phyloP scores from a whole-genome alignment of 306 rosid genomes.

The Malus asiatica region DNA sequence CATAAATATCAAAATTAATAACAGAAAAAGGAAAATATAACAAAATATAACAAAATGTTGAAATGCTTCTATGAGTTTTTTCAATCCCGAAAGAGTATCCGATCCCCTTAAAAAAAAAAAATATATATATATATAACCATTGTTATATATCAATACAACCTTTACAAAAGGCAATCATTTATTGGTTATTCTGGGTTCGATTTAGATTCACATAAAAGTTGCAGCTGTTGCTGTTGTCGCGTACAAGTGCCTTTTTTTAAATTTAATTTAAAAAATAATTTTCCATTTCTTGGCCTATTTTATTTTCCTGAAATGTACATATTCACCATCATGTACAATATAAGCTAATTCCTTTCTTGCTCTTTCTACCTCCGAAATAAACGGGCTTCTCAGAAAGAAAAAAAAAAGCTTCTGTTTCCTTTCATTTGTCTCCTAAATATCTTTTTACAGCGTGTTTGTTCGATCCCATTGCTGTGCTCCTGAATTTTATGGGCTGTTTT shows the following conservation, averaged over 20 bases:
- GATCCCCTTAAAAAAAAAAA: too few relatives aligned
- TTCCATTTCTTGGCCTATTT: constrained; percentile 11
- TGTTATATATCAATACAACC: constrained; percentile 22
- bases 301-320: neutral
- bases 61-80: too few relatives aligned
- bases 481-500: constrained; percentile 19
- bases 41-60: too few relatives aligned
- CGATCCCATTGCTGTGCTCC: constrained; percentile 19
- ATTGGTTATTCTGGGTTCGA: constrained; percentile 13
- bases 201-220: constrained; percentile 28
- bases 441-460: constrained; percentile 26
- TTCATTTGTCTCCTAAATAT: constrained; percentile 8
- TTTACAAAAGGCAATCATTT: constrained; percentile 24
- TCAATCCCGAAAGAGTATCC: too few relatives aligned
- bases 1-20: neutral
- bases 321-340: neutral
- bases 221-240: neutral
- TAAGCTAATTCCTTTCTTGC: constrained; percentile 23
- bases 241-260: constrained; percentile 19
- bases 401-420: neutral
- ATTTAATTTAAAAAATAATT: neutral
- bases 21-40: neutral
- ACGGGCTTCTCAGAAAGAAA: neutral
- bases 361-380: constrained; percentile 16
- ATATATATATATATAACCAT: too few relatives aligned